Conservation (phyloP, 1,284 basidiomycete genomes). For the Malassezia japonica region DNA sequence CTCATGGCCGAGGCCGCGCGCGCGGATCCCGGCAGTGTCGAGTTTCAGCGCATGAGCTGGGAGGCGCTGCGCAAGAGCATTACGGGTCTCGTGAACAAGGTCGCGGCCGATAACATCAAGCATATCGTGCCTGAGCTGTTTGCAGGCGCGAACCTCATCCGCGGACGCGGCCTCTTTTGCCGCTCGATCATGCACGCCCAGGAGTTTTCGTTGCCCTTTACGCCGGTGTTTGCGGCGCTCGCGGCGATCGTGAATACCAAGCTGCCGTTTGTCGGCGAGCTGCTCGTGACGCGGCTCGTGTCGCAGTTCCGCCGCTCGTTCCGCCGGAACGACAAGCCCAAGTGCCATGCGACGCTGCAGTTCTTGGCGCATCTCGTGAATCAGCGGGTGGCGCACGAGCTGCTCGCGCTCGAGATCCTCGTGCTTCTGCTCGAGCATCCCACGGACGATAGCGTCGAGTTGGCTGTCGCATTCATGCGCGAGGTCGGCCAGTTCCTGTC, state of each 20-base stretch:
- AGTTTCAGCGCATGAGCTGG: conserved; percentile 92
- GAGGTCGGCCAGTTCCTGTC: conserved; percentile 91
- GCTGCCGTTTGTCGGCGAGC: conserved; percentile 86
- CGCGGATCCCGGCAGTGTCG: conserved; percentile 74
- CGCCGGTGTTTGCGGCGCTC: conserved; percentile 88
- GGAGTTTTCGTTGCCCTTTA: conserved; percentile 88
- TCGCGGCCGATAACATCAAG: conserved; percentile 80
- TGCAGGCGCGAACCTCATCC: conserved; percentile 44
- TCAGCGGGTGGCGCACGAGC: conserved; percentile 84
- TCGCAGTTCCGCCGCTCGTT: conserved; percentile 90
- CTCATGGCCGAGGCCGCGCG: conserved; percentile 70
- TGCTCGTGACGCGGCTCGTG: conserved; percentile 76
- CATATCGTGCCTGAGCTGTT: conserved; percentile 73
- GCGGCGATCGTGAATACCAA: conserved; percentile 95
- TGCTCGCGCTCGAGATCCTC: conserved; percentile 87
- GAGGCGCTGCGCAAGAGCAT: conserved; percentile 95
- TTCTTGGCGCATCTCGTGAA: conserved; percentile 97
- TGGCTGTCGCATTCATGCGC: conserved; percentile 91
- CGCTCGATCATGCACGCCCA: conserved; percentile 97
- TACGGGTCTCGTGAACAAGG: conserved; percentile 97
- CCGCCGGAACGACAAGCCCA: conserved; percentile 95
- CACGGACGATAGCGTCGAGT: conserved; percentile 95
- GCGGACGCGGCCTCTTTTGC: conserved; percentile 44
- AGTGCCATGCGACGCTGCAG: conserved; percentile 85
- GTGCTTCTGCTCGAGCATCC: conserved; percentile 86